Conservation (phyloP, 495 filamentous ascomycete species). For the Astrocystis sublimbata region DNA sequence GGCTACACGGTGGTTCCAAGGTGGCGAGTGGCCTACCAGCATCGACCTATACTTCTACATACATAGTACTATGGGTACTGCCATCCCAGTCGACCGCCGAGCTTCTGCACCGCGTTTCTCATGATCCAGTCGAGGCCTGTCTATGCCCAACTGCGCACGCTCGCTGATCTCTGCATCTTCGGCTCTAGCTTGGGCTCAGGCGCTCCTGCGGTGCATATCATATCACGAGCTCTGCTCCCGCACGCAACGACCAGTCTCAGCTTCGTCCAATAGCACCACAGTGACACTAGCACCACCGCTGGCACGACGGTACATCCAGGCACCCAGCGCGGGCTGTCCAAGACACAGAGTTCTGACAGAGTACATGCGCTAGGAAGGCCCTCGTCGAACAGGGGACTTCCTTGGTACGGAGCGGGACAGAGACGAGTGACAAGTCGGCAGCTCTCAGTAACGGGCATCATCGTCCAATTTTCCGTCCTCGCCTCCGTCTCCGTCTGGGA, state of each 20-base stretch:
- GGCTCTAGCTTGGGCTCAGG: constrained; percentile 31
- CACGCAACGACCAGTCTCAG: constrained; percentile 2
- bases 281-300: not conserved
- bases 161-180: constrained; percentile 34
- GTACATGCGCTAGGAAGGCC: not conserved
- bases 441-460: constrained; percentile 1
- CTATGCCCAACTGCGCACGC: constrained; percentile 35
- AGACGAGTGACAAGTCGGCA: constrained; percentile 14
- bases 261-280: constrained; percentile 13
- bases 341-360: no score
- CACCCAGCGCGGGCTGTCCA: constrained; percentile 5
- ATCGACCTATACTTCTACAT: not conserved
- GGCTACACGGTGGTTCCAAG: no score
- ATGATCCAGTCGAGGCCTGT: constrained; percentile 33
- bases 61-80: not conserved
- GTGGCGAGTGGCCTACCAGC: not conserved
- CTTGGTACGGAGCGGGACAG: constrained; percentile 4
- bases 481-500: constrained; percentile 12
- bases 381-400: constrained; percentile 6
- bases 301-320: not conserved
- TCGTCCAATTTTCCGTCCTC: constrained; percentile 10
- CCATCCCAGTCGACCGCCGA: constrained; percentile 11
- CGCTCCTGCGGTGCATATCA: constrained; percentile 13
- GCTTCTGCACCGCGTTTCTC: no score
- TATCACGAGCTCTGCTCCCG: constrained; percentile 7